Conservation (phyloP, 108 stramenopile genomes). For the Cyclotella baltica region DNA sequence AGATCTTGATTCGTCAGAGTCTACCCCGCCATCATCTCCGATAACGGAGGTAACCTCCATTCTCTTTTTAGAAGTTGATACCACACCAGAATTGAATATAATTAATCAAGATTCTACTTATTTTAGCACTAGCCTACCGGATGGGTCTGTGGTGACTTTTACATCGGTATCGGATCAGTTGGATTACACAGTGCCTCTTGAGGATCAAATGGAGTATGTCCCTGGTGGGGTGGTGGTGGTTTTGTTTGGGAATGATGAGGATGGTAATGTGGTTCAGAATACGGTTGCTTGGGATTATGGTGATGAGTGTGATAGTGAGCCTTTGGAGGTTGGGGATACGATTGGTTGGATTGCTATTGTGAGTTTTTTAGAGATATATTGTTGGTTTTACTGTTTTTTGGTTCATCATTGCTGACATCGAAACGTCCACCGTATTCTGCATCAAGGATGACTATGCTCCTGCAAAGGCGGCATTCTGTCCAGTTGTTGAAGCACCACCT, state of each 20-base stretch:
- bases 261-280: slow-evolving; percentile 10
- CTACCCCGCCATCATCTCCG: neutral
- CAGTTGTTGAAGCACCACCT: neutral
- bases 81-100: slow-evolving; percentile 4
- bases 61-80: slow-evolving; percentile 20
- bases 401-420: neutral
- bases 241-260: slow-evolving; percentile 15
- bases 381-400: neutral
- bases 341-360: slow-evolving; percentile 28
- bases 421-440: neutral
- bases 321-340: slow-evolving; percentile 2
- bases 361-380: neutral
- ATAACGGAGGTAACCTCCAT: slow-evolving; percentile 3
- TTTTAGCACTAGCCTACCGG: neutral
- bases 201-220: slow-evolving; percentile 27
- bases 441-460: slow-evolving; percentile 7
- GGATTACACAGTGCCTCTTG: neutral
- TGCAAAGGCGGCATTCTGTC: slow-evolving; percentile 18
- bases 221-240: slow-evolving; percentile 18
- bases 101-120: slow-evolving; percentile 34
- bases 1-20: neutral
- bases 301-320: slow-evolving; percentile 10
- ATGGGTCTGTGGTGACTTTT: neutral
- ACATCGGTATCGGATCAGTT: slow-evolving; percentile 11
- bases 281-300: slow-evolving; percentile 30